Evolutionary conservation across 2,329 filamentous ascomycete genomes (phyloP).

Genomic region (Botrytis byssoidea): DNA sequence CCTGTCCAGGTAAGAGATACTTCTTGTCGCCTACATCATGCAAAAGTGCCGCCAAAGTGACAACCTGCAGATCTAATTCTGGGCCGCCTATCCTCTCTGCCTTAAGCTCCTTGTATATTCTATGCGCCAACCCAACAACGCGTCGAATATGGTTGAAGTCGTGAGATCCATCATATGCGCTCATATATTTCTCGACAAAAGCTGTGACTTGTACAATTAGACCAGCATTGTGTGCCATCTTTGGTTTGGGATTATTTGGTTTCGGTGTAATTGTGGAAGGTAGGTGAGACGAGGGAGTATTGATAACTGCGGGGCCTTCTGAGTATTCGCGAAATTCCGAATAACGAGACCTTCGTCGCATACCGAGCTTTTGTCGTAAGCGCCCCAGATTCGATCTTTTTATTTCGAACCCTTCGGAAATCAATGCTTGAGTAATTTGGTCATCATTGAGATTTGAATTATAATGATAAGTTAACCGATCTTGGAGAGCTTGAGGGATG

Average conservation of each 20-base stretch:
- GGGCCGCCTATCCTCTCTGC: conserved; percentile 26
- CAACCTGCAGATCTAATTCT: conserved; percentile 54
- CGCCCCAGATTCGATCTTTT: conserved; percentile 33
- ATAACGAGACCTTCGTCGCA: conserved; percentile 36
- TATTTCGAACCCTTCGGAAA: conserved; percentile 35
- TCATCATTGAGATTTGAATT: conserved; percentile 38
- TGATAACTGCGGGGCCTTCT: conserved; percentile 20
- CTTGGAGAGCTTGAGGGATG: conserved; percentile 31
- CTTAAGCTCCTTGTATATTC: conserved; percentile 36
- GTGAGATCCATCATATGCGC: conserved; percentile 79
- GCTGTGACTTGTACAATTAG: conserved; percentile 52
- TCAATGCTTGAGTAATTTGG: conserved; percentile 32
- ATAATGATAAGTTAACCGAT: conserved; percentile 34
- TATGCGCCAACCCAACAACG: conserved; percentile 67
- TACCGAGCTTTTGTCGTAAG: conserved; percentile 35
- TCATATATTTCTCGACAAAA: conserved; percentile 72
- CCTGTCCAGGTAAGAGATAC: conserved; percentile 49
- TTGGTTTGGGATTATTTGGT: conserved; percentile 27
- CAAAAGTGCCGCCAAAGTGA: conserved; percentile 69
- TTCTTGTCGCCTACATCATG: conserved; percentile 80
- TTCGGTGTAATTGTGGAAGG: conserved; percentile 16
- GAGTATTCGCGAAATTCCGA: conserved; percentile 36
- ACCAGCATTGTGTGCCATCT: conserved; percentile 30
- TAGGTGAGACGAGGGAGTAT: conserved; percentile 16
- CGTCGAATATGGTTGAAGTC: conserved; percentile 83